A percentile compares a stretch with the other conserved stretches of the same genome.
phyloP scores from a whole-genome alignment of 345 rosid species.

The Citrus inodora region DNA sequence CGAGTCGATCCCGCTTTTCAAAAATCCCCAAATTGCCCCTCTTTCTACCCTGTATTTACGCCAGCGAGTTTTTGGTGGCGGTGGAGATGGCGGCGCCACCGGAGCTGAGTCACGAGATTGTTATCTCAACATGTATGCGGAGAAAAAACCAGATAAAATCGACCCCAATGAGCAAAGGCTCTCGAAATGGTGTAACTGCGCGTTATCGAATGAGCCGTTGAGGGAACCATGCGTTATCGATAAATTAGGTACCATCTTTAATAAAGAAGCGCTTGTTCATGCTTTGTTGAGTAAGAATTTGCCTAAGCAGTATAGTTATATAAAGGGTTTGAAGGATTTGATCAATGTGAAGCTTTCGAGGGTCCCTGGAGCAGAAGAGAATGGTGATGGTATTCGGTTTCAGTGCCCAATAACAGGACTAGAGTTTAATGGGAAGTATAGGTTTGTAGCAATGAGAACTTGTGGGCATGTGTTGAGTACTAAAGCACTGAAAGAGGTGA shows the following conservation, averaged over 20 bases:
- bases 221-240: slow-evolving; percentile 83
- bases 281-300: slow-evolving; percentile 65
- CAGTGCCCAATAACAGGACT: slow-evolving; percentile 81
- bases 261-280: slow-evolving; percentile 76
- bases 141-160: slow-evolving; percentile 84
- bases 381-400: slow-evolving; percentile 39
- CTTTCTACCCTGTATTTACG: slow-evolving; percentile 55
- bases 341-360: slow-evolving; percentile 52
- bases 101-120: slow-evolving; percentile 97
- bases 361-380: slow-evolving; percentile 46
- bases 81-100: slow-evolving; percentile 99
- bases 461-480: slow-evolving; percentile 95
- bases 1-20: slow-evolving; percentile 37
- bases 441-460: slow-evolving; percentile 60
- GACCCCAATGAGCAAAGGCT: slow-evolving; percentile 93
- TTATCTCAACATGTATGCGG: slow-evolving; percentile 96
- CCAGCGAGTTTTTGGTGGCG: slow-evolving; percentile 72
- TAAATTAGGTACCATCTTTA: slow-evolving; percentile 75
- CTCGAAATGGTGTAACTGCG: slow-evolving; percentile 81
- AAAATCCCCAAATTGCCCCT: slow-evolving; percentile 39
- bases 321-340: slow-evolving; percentile 86
- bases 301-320: slow-evolving; percentile 64
- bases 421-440: slow-evolving; percentile 85
- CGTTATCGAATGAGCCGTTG: slow-evolving; percentile 76
- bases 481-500: slow-evolving; percentile 90